Conservation (phyloP, 1,284 basidiomycete species). For the Polyporus tsugae region DNA sequence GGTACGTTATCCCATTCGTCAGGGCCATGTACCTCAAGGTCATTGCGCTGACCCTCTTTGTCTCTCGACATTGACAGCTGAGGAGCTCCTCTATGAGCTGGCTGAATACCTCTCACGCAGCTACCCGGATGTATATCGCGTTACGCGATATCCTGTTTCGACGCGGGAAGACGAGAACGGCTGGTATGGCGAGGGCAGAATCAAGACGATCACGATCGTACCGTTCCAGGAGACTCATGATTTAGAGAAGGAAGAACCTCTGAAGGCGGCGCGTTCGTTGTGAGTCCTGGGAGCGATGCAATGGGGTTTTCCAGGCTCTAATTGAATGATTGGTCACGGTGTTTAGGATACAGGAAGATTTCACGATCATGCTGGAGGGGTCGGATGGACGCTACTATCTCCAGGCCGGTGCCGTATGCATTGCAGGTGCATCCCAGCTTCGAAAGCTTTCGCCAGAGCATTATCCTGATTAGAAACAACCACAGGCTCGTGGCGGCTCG, state of each 20-base stretch:
- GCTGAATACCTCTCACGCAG: conserved; percentile 70
- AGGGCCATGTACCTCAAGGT: no score
- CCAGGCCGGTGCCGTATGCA: conserved; percentile 73
- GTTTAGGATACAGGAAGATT: conserved; percentile 70
- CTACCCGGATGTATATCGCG: conserved; percentile 65
- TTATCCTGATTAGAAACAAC: background rate
- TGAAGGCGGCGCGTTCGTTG: conserved; percentile 66
- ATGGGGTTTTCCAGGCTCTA: background rate
- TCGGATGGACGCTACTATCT: conserved; percentile 75
- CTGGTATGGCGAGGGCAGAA: conserved; percentile 60
- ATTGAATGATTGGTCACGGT: background rate
- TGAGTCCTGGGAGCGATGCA: conserved; percentile 43
- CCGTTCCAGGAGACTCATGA: conserved; percentile 61
- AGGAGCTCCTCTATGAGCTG: conserved; percentile 72
- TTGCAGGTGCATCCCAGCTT: conserved; percentile 56
- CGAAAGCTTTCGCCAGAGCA: background rate
- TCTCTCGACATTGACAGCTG: conserved; percentile 48
- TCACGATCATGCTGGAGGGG: conserved; percentile 82
- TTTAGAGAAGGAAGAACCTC: conserved; percentile 62
- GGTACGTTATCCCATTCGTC: conserved; percentile 47
- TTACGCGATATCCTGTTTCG: conserved; percentile 50
- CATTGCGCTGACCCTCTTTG: background rate
- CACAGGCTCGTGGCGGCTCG: conserved; percentile 80
- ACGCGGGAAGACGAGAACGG: conserved; percentile 43
- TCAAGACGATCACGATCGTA: conserved; percentile 61